Evolutionary conservation across 2,329 filamentous ascomycete genomes (phyloP).

Genomic region (Cyclaneusma minus): DNA sequence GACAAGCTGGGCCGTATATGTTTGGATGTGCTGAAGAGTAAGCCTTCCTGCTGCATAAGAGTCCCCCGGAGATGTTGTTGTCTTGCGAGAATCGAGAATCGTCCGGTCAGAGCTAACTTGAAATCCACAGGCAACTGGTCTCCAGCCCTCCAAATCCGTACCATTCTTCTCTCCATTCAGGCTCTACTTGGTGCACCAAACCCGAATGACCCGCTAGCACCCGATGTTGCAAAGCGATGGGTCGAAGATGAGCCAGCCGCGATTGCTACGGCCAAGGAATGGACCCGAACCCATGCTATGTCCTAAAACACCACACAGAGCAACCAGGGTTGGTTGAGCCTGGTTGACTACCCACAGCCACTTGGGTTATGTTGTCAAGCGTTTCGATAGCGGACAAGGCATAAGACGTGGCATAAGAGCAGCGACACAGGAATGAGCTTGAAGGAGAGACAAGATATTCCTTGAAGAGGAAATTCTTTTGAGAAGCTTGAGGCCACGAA

Average conservation of each 20-base stretch:
- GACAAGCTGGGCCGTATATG: slow-evolving; percentile 96
- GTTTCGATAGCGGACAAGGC: too few species aligned
- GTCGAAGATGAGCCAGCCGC: slow-evolving; percentile 90
- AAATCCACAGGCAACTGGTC: slow-evolving; percentile 99
- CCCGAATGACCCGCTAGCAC: slow-evolving; percentile 94
- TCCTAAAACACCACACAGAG: too few species aligned
- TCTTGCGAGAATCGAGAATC: slow-evolving; percentile 2
- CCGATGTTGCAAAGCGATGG: slow-evolving; percentile 95
- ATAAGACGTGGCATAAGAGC: too few species aligned
- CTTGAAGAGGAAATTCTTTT: too few species aligned
- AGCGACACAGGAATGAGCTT: too few species aligned
- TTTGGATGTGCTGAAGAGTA: slow-evolving; percentile 92
- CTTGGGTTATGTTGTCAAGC: too few species aligned
- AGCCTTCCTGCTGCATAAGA: slow-evolving; percentile 12
- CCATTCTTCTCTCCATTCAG: slow-evolving; percentile 96
- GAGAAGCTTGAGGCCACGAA: too few species aligned
- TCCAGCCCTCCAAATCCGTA: slow-evolving; percentile 90
- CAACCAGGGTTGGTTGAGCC: too few species aligned
- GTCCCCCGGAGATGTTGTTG: slow-evolving; percentile 1
- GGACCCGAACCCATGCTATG: slow-evolving; percentile 44
- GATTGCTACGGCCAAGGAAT: slow-evolving; percentile 82
- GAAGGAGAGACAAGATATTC: too few species aligned
- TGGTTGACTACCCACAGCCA: too few species aligned
- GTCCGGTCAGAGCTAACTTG: too few species aligned
- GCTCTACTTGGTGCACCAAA: slow-evolving; percentile 91